Evolutionary conservation across 2,329 filamentous ascomycete species (phyloP).

Genomic region (Fusarium luffae): DNA sequence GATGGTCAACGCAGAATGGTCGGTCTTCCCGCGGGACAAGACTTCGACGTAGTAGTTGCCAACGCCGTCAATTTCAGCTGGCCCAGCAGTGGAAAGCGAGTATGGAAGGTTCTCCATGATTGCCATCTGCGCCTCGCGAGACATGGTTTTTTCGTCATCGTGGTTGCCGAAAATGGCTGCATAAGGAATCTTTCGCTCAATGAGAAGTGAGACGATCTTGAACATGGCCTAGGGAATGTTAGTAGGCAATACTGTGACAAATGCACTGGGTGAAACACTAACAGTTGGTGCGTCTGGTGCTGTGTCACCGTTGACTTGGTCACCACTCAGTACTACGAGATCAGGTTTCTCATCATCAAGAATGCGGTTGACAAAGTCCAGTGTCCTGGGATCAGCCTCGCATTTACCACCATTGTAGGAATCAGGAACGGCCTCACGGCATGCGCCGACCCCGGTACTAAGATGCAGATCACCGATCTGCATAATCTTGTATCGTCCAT

Average conservation of each 20-base stretch:
- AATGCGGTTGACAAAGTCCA: slow-evolving; percentile 86
- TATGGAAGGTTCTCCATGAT: slow-evolving; percentile 89
- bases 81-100: slow-evolving; percentile 86
- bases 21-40: slow-evolving; percentile 78
- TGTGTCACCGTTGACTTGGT: slow-evolving; percentile 95
- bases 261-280: slow-evolving; percentile 45
- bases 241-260: background rate
- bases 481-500: slow-evolving; percentile 97
- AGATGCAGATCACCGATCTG: slow-evolving; percentile 95
- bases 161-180: slow-evolving; percentile 97
- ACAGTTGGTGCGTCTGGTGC: slow-evolving; percentile 90
- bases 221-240: slow-evolving; percentile 75
- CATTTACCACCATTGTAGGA: slow-evolving; percentile 79
- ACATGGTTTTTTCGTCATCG: slow-evolving; percentile 88
- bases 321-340: slow-evolving; percentile 89
- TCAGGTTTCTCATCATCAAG: slow-evolving; percentile 95
- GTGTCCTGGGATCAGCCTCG: slow-evolving; percentile 89
- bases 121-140: slow-evolving; percentile 82
- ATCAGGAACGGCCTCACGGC: slow-evolving; percentile 85
- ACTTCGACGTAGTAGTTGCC: slow-evolving; percentile 97
- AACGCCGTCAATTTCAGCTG: slow-evolving; percentile 85
- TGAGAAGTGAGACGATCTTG: slow-evolving; percentile 88
- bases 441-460: slow-evolving; percentile 86
- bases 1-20: slow-evolving; percentile 92
- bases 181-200: slow-evolving; percentile 89